Evolutionary conservation across 805 yeast species (phyloP).

Genomic region (Pichia paraexigua): DNA sequence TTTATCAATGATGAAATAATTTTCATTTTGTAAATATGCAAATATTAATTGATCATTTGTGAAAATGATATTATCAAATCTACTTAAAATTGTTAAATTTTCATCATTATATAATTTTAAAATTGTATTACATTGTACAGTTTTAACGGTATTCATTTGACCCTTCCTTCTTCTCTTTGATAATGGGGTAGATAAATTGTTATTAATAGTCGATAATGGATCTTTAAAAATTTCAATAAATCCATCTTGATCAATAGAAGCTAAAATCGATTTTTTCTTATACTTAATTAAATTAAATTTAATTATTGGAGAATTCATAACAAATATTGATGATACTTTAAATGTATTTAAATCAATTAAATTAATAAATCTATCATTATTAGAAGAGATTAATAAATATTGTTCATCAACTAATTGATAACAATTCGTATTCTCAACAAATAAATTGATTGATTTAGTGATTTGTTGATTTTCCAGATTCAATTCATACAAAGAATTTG

Average conservation of each 20-base stretch:
- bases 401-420: constrained; percentile 5
- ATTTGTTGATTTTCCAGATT: constrained; percentile 6
- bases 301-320: constrained; percentile 56
- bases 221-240: constrained; percentile 60
- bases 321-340: constrained; percentile 50
- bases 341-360: constrained; percentile 44
- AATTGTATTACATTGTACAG: constrained; percentile 42
- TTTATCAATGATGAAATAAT: constrained; percentile 48
- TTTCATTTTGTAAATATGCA: constrained; percentile 58
- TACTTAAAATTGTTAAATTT: constrained; percentile 19
- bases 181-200: constrained; percentile 1
- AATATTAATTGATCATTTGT: constrained; percentile 33
- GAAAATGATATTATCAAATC: constrained; percentile 17
- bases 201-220: constrained; percentile 30
- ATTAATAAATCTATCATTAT: constrained; percentile 75
- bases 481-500: constrained; percentile 13
- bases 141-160: constrained; percentile 41
- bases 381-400: constrained; percentile 39
- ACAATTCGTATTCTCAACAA: constrained; percentile 10
- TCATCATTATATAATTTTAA: constrained; percentile 31
- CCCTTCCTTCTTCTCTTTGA: constrained; percentile 17
- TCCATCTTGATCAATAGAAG: constrained; percentile 70
- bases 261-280: constrained; percentile 31
- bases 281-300: constrained; percentile 30
- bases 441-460: constrained; percentile 10